Conservation (phyloP, 345 rosid genomes). For the Eucalyptus sideroxylon region DNA sequence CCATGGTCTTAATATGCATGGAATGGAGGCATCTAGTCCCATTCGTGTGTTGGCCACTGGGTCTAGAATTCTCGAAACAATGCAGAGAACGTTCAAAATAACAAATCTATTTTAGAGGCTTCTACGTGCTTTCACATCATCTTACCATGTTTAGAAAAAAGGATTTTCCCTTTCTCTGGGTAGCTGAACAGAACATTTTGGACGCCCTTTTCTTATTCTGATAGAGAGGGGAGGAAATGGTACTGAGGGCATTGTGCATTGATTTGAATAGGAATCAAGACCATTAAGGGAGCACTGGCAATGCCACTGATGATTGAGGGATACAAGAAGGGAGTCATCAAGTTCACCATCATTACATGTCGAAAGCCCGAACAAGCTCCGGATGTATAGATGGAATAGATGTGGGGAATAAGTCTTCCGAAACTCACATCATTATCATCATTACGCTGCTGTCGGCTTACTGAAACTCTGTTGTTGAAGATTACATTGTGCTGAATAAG, state of each 20-base stretch:
- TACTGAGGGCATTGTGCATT: background rate
- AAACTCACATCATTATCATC: background rate
- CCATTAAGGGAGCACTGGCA: constrained; percentile 74
- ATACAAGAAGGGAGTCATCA: constrained; percentile 69
- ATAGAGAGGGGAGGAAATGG: background rate
- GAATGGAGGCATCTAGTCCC: background rate
- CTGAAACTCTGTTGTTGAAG: background rate
- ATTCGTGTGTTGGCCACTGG: background rate
- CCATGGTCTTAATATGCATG: background rate
- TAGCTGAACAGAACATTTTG: background rate
- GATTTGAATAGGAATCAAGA: constrained; percentile 43
- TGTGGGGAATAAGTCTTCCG: background rate
- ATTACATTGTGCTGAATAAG: background rate
- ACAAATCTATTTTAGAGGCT: background rate
- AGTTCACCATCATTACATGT: constrained; percentile 72
- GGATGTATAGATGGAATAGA: background rate
- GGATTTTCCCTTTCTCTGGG: background rate
- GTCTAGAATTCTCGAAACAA: background rate
- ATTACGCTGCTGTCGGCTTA: background rate
- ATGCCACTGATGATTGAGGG: constrained; percentile 96
- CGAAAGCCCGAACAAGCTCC: constrained; percentile 31
- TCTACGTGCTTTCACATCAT: background rate
- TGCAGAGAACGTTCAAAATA: background rate
- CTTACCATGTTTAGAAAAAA: background rate
- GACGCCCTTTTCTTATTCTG: background rate